phyloP scores from a whole-genome alignment of 2,329 filamentous ascomycete genomes.

The Ascochyta koolunga region DNA sequence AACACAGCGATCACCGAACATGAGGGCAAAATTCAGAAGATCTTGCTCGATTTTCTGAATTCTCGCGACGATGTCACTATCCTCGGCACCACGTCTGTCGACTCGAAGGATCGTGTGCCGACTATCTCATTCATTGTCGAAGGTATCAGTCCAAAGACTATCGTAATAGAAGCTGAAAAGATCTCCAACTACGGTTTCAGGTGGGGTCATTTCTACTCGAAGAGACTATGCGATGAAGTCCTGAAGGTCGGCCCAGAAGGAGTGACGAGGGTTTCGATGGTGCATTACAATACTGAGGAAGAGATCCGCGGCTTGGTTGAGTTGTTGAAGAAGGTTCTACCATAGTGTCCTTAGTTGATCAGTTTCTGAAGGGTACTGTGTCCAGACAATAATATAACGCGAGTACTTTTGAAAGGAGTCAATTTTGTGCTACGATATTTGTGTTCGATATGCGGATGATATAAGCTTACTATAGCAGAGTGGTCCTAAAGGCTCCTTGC shows the following conservation, averaged over 20 bases:
- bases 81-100: constrained; percentile 61
- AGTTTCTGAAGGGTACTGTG: not conserved
- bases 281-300: constrained; percentile 74
- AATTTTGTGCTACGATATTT: not conserved
- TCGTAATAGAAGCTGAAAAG: constrained; percentile 68
- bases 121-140: constrained; percentile 71
- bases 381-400: not conserved
- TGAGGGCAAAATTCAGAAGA: constrained; percentile 64
- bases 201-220: constrained; percentile 73
- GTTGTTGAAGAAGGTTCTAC: constrained; percentile 59
- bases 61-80: constrained; percentile 61
- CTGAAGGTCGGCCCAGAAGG: constrained; percentile 65
- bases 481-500: not conserved
- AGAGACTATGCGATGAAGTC: constrained; percentile 65
- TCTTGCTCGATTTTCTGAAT: constrained; percentile 65
- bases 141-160: constrained; percentile 60
- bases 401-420: not conserved
- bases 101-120: constrained; percentile 61
- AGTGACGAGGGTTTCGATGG: constrained; percentile 71
- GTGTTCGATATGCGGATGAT: not conserved
- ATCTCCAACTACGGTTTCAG: constrained; percentile 66
- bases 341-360: constrained; percentile 4
- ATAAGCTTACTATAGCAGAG: not conserved
- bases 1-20: constrained; percentile 58
- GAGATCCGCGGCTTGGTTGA: constrained; percentile 62